Evolutionary conservation across 768 basidiomycete genomes (phyloP).

Genomic region (Panellus pusillus): DNA sequence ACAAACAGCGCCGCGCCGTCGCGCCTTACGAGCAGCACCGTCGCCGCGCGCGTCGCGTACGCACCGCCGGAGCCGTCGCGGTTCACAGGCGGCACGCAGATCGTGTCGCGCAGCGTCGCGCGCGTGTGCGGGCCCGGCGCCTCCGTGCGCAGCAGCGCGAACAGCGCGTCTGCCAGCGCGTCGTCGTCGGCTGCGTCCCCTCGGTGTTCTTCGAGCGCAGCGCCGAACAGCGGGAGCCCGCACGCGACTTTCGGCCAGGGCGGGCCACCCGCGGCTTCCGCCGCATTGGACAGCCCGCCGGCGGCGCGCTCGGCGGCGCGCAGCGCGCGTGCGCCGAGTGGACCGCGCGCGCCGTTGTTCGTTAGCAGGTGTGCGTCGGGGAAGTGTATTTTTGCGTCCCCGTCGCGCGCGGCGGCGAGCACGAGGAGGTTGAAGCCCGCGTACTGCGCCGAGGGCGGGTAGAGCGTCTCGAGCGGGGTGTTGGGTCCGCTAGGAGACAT

Average conservation of each 20-base stretch:
- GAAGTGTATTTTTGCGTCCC: slow-evolving; percentile 39
- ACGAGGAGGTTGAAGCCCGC: slow-evolving; percentile 84
- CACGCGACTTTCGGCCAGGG: slow-evolving; percentile 76
- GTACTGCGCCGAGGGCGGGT: slow-evolving; percentile 51
- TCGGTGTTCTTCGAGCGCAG: slow-evolving; percentile 32
- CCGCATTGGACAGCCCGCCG: slow-evolving; percentile 70
- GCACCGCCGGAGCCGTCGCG: slow-evolving; percentile 22
- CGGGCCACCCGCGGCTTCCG: slow-evolving; percentile 60
- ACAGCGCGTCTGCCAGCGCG: slow-evolving; percentile 60
- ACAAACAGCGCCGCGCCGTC: slow-evolving; percentile 63
- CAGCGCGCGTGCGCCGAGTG: slow-evolving; percentile 55
- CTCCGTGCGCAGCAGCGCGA: slow-evolving; percentile 62
- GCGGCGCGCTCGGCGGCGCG: slow-evolving; percentile 45
- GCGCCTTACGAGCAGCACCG: slow-evolving; percentile 64
- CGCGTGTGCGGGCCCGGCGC: slow-evolving; percentile 45
- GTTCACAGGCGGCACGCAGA: slow-evolving; percentile 54
- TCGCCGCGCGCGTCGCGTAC: slow-evolving; percentile 76
- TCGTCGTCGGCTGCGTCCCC: slow-evolving; percentile 31
- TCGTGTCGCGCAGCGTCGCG: slow-evolving; percentile 58
- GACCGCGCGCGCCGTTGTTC: slow-evolving; percentile 70
- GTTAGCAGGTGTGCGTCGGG: slow-evolving; percentile 56
- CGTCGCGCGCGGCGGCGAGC: slow-evolving; percentile 41
- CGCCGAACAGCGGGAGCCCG: slow-evolving; percentile 48
- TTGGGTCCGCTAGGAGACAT: slow-evolving; percentile 60
- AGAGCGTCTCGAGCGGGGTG: slow-evolving; percentile 48